Percentiles rank a stretch among this genome's conserved stretches.
These are phyloP conservation scores for Abelmoschus esculentus DNA, from an alignment of 345 rosid genomes.

Conservation along the genomic window DNA sequence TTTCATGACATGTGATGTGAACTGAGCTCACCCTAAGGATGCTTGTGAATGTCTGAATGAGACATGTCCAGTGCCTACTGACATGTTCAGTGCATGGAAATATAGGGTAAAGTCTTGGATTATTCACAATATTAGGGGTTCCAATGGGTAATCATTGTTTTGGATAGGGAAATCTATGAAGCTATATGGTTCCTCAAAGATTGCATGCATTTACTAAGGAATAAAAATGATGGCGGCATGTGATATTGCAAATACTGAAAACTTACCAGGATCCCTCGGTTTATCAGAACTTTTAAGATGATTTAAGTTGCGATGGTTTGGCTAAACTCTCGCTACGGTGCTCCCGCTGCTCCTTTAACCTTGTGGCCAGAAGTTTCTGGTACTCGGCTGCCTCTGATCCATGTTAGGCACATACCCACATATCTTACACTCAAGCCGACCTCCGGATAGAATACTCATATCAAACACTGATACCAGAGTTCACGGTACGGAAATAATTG, in stretches of 20 bases:
- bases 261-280: not conserved
- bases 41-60: not conserved
- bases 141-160: not conserved
- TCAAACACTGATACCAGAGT: too few species aligned
- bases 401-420: too few species aligned
- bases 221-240: not conserved
- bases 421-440: too few species aligned
- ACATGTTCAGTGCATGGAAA: not conserved
- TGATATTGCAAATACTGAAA: not conserved
- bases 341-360: conserved; percentile 75
- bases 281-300: not conserved
- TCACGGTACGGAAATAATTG: not conserved
- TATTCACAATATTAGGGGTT: not conserved
- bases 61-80: not conserved
- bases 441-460: too few species aligned
- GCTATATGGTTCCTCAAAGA: not conserved
- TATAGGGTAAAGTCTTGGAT: not conserved
- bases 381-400: conserved; percentile 57
- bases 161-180: not conserved
- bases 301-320: conserved; percentile 24
- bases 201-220: too few species aligned
- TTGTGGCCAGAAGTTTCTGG: conserved; percentile 41
- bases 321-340: conserved; percentile 55
- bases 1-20: not conserved
- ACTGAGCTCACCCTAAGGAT: not conserved